These are phyloP conservation scores for Eutypa lata DNA, from an alignment of 2,329 filamentous ascomycete genomes.

Conservation along the genomic window DNA sequence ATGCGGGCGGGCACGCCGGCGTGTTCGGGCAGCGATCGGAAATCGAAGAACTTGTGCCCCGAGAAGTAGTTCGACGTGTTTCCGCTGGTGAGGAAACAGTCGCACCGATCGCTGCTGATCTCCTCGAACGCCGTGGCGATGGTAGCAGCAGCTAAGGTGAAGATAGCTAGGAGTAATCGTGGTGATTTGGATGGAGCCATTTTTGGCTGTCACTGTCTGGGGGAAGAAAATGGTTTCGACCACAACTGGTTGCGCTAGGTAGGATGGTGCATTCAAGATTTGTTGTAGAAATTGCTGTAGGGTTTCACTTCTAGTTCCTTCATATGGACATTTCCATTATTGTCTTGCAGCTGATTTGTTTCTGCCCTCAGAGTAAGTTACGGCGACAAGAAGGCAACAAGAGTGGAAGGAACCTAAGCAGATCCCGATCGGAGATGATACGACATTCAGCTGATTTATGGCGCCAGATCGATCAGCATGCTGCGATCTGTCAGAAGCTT, in stretches of 20 bases:
- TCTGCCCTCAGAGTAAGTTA: neutral
- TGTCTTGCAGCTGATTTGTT: neutral
- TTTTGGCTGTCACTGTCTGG: too few species aligned
- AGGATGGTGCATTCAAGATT: too few species aligned
- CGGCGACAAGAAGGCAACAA: neutral
- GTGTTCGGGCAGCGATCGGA: conserved; percentile 39
- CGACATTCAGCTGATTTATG: neutral
- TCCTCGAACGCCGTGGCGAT: conserved; percentile 16
- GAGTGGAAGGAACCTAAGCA: neutral
- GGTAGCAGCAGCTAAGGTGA: conserved; percentile 9
- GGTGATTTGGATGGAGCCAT: conserved; percentile 9
- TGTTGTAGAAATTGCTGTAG: neutral
- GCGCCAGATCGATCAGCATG: neutral
- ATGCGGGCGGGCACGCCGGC: conserved; percentile 30
- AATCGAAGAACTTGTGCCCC: conserved; percentile 49
- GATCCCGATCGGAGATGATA: too few species aligned
- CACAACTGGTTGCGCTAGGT: too few species aligned
- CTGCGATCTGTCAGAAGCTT: neutral
- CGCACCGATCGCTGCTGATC: conserved; percentile 31
- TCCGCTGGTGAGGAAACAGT: conserved; percentile 48
- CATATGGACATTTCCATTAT: neutral
- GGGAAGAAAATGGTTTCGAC: too few species aligned
- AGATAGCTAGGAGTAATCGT: conserved; percentile 13
- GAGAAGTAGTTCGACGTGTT: conserved; percentile 40
- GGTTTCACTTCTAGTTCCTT: conserved; percentile 6